Conservation (phyloP, 371 early-diverging fungal genomes). For the Blakeslea trispora region DNA sequence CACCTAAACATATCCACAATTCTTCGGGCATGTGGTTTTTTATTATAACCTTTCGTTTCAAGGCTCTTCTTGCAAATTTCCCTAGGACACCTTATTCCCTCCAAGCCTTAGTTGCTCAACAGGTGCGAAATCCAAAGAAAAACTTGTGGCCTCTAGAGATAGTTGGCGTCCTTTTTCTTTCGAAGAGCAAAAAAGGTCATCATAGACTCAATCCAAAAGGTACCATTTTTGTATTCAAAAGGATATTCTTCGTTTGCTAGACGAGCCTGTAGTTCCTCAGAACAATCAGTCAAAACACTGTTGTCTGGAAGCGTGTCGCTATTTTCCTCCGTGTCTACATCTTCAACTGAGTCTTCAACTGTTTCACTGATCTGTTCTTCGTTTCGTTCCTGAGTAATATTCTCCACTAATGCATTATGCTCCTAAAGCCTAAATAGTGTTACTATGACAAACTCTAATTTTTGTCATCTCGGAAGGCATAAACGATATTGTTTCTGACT, state of each 20-base stretch:
- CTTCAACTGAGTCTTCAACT: too few relatives aligned
- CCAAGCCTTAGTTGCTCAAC: background rate
- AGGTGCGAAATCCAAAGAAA: conserved; percentile 6
- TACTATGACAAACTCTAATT: too few relatives aligned
- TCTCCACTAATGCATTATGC: too few relatives aligned
- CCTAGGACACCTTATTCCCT: background rate
- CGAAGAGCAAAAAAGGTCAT: conserved; percentile 3
- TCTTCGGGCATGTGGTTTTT: conserved; percentile 4
- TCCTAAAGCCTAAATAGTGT: too few relatives aligned
- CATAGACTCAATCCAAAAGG: conserved; percentile 9
- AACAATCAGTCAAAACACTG: too few relatives aligned
- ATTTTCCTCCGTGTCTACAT: too few relatives aligned
- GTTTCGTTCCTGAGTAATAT: too few relatives aligned
- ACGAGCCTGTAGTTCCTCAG: too few relatives aligned
- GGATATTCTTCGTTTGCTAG: background rate
- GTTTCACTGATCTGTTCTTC: too few relatives aligned
- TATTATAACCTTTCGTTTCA: background rate
- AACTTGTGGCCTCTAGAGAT: conserved; percentile 1
- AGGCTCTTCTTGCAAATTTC: background rate
- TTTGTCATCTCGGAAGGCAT: too few relatives aligned
- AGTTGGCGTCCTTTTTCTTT: background rate
- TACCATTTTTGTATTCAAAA: background rate
- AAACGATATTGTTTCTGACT: too few relatives aligned
- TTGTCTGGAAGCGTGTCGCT: too few relatives aligned
- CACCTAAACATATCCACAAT: conserved; percentile 3